phyloP scores from a whole-genome alignment of 192 early-diverging fungal genomes.

The Paraglomus brasilianum region DNA sequence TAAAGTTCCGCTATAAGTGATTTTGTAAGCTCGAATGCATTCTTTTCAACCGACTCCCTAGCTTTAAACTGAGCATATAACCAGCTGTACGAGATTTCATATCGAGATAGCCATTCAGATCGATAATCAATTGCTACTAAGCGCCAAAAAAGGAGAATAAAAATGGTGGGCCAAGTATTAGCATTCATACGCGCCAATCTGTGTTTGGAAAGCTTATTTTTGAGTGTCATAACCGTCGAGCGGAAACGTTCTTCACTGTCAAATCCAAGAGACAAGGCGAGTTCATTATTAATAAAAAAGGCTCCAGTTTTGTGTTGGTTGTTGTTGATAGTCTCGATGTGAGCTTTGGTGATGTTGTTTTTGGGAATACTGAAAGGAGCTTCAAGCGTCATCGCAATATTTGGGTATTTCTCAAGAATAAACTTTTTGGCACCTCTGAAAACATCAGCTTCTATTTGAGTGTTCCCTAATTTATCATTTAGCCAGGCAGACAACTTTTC shows the following conservation, averaged over 20 bases:
- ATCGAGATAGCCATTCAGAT: background rate
- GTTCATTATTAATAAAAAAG: slow-evolving; percentile 10
- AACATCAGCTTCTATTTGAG: slow-evolving; percentile 1
- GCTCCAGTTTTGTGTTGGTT: slow-evolving; percentile 1
- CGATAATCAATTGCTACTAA: slow-evolving; percentile 16
- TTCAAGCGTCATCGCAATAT: background rate
- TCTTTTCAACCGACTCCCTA: slow-evolving; percentile 13
- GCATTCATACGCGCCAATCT: background rate
- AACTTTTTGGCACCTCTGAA: slow-evolving; percentile 16
- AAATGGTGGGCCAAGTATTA: slow-evolving; percentile 3
- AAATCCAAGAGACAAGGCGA: slow-evolving; percentile 8
- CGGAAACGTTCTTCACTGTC: background rate
- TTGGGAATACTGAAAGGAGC: background rate
- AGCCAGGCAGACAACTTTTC: slow-evolving; percentile 22
- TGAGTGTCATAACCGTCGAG: background rate
- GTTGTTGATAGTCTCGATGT: background rate
- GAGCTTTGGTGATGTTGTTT: background rate
- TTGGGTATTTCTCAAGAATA: slow-evolving; percentile 9
- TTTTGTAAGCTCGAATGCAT: slow-evolving; percentile 5
- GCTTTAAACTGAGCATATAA: slow-evolving; percentile 24
- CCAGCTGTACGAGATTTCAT: slow-evolving; percentile 23
- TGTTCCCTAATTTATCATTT: slow-evolving; percentile 4
- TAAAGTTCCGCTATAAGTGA: slow-evolving; percentile 8
- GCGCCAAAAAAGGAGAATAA: slow-evolving; percentile 15
- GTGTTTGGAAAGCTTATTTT: background rate